phyloP scores from a whole-genome alignment of 2,329 filamentous ascomycete genomes.

The Colletotrichum gigasporum region DNA sequence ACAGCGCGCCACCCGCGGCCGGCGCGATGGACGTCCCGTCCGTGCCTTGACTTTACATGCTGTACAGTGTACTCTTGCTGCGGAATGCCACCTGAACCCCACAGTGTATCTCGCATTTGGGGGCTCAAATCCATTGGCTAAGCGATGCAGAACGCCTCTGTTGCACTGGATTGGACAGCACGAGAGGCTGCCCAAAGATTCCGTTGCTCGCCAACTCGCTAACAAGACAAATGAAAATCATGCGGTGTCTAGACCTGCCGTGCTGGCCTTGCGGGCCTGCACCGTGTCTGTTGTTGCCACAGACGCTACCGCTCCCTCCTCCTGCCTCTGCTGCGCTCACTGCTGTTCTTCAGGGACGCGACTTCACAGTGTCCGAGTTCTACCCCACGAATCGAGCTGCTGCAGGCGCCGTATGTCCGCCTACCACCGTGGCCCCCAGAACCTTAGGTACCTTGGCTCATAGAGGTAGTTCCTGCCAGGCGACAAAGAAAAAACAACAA shows the following conservation, averaged over 20 bases:
- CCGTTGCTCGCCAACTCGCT: not conserved
- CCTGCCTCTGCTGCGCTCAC: no score
- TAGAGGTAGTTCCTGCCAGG: not conserved
- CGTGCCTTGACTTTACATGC: not conserved
- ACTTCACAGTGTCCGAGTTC: no score
- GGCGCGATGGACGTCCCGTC: not conserved
- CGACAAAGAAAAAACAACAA: no score
- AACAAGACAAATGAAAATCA: not conserved
- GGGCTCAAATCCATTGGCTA: not conserved
- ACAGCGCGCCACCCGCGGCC: no score
- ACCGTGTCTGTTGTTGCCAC: no score
- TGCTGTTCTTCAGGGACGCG: no score
- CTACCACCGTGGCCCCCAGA: not conserved
- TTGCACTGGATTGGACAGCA: no score
- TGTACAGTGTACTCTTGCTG: not conserved
- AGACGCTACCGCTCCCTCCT: no score
- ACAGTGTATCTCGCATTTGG: constrained; percentile 1
- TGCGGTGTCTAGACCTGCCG: not conserved
- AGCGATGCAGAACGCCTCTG: not conserved
- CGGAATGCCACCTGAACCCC: constrained; percentile 1
- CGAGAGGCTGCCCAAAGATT: not conserved
- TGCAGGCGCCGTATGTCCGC: not conserved
- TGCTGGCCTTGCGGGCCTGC: not conserved
- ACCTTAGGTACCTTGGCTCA: not conserved
- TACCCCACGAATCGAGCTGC: not conserved